Conservation (phyloP, 225 moss, liverwort and hornwort species). For the Marchantia paleacea region DNA sequence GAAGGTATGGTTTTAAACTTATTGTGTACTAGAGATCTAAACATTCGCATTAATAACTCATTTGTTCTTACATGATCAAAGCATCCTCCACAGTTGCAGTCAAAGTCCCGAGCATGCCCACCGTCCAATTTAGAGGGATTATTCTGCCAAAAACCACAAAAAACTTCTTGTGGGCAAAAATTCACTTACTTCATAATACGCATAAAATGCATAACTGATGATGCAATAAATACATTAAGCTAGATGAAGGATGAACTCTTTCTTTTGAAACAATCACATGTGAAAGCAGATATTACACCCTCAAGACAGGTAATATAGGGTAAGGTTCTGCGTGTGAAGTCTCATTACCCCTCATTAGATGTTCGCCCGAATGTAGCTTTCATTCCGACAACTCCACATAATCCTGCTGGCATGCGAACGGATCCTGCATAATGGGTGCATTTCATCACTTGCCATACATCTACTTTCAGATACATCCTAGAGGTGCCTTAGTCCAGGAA, state of each 20-base stretch:
- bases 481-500: no score
- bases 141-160: conserved; percentile 50
- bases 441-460: not conserved
- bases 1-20: no score
- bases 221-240: no score
- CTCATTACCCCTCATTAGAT: conserved; percentile 60
- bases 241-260: no score
- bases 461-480: not conserved
- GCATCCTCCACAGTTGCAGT: conserved; percentile 88
- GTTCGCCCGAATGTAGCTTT: conserved; percentile 90
- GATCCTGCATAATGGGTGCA: conserved; percentile 53
- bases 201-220: no score
- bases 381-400: conserved; percentile 85
- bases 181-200: no score
- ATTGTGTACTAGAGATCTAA: no score
- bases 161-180: no score
- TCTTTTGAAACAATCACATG: no score
- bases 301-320: no score
- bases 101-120: conserved; percentile 89
- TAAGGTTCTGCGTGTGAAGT: not conserved
- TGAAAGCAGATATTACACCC: no score
- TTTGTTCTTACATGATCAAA: conserved; percentile 63
- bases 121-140: conserved; percentile 80
- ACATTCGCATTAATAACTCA: no score
- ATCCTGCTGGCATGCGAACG: conserved; percentile 89